A percentile compares a stretch with the other conserved stretches of the same genome.
These are phyloP conservation scores for Evansstolkia leycettana DNA, from an alignment of 495 filamentous ascomycete species.

Conservation along the genomic window DNA sequence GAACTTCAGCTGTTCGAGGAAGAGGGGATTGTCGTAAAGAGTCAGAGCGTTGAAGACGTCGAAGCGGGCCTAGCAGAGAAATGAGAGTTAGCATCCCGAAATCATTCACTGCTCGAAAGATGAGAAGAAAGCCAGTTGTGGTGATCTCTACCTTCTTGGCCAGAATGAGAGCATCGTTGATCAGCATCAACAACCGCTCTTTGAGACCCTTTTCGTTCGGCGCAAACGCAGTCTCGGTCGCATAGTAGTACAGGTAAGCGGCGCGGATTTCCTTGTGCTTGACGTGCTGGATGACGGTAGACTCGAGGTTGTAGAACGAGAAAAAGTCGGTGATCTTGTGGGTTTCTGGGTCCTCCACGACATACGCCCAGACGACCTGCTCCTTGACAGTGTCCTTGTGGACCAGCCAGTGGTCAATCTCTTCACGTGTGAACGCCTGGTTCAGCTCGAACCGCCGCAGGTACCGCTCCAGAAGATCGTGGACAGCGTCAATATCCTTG, in stretches of 20 bases:
- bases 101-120: background rate
- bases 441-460: slow-evolving; percentile 70
- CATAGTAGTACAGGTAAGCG: slow-evolving; percentile 95
- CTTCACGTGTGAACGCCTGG: slow-evolving; percentile 64
- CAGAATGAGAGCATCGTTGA: slow-evolving; percentile 76
- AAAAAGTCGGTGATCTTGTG: slow-evolving; percentile 91
- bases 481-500: slow-evolving; percentile 72
- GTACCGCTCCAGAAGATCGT: slow-evolving; percentile 64
- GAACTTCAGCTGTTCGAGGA: slow-evolving; percentile 86
- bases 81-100: background rate
- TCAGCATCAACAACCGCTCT: slow-evolving; percentile 57
- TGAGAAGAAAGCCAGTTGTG: slow-evolving; percentile 1
- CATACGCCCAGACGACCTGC: slow-evolving; percentile 83
- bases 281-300: slow-evolving; percentile 67
- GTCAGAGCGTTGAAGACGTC: slow-evolving; percentile 97
- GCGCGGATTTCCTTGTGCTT: slow-evolving; percentile 70
- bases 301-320: slow-evolving; percentile 92
- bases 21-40: slow-evolving; percentile 82
- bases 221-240: slow-evolving; percentile 66
- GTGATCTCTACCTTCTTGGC: slow-evolving; percentile 75
- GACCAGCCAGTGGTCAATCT: slow-evolving; percentile 81
- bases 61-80: slow-evolving; percentile 49
- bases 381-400: slow-evolving; percentile 50
- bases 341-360: slow-evolving; percentile 64
- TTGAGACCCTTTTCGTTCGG: slow-evolving; percentile 48